These are phyloP conservation scores for Coemansia sp. DNA, from an alignment of 192 early-diverging fungal species.

Conservation along the genomic window DNA sequence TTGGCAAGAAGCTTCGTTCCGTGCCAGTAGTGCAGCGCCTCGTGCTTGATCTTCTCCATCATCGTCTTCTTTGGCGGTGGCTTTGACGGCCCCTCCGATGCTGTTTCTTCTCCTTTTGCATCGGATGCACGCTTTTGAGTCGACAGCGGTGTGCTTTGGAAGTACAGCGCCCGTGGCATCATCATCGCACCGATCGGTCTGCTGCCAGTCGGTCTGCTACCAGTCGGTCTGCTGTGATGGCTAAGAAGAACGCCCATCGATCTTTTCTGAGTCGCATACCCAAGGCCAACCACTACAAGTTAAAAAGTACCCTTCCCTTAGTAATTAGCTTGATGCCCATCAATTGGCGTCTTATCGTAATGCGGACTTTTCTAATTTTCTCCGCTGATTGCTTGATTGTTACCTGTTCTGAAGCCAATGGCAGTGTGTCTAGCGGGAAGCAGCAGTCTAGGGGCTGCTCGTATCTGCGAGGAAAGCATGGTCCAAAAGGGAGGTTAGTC, in stretches of 20 bases:
- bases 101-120: not conserved
- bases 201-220: too few species aligned
- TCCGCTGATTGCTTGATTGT: too few species aligned
- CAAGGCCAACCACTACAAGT: not conserved
- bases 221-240: too few species aligned
- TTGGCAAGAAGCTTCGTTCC: slow-evolving; percentile 87
- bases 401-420: slow-evolving; percentile 1
- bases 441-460: slow-evolving; percentile 11
- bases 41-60: slow-evolving; percentile 80
- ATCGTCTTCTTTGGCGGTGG: slow-evolving; percentile 59
- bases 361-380: too few species aligned
- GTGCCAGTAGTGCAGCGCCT: slow-evolving; percentile 89
- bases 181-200: too few species aligned
- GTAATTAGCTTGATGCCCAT: too few species aligned
- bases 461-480: slow-evolving; percentile 13
- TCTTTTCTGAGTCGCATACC: not conserved
- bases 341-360: too few species aligned
- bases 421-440: not conserved
- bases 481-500: too few species aligned
- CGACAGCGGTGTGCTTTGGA: slow-evolving; percentile 27
- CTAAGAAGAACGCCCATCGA: not conserved
- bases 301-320: too few species aligned
- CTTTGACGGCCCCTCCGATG: not conserved
- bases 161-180: slow-evolving; percentile 24
- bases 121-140: too few species aligned